Percentiles rank a stretch among this genome's conserved stretches.
Evolutionary conservation across 2,329 filamentous ascomycete genomes (phyloP).

Genomic region (Fusarium annulatum): DNA sequence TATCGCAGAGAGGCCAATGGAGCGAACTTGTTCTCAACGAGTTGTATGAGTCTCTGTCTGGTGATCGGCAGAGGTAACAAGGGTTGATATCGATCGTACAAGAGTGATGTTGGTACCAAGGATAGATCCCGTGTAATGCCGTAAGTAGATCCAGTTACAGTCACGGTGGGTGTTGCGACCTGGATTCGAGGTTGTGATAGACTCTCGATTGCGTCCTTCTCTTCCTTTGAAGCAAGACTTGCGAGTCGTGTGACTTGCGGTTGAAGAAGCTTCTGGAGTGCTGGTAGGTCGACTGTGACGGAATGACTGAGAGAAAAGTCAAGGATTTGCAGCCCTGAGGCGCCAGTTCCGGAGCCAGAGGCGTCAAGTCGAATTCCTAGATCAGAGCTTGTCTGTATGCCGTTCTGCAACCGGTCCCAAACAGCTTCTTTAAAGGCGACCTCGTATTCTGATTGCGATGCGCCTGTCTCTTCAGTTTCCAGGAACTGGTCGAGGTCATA

Average conservation of each 20-base stretch:
- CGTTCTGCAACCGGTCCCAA: slow-evolving; percentile 34
- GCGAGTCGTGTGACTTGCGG: slow-evolving; percentile 41
- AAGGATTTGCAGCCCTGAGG: slow-evolving; percentile 43
- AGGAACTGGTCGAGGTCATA: slow-evolving; percentile 53
- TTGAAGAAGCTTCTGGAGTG: slow-evolving; percentile 45
- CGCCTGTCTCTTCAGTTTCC: slow-evolving; percentile 34
- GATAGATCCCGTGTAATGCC: slow-evolving; percentile 48
- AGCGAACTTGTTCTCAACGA: slow-evolving; percentile 53
- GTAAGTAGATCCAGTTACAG: slow-evolving; percentile 54
- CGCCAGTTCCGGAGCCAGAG: slow-evolving; percentile 22
- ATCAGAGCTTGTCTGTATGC: slow-evolving; percentile 50
- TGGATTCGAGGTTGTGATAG: slow-evolving; percentile 31
- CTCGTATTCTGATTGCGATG: slow-evolving; percentile 29
- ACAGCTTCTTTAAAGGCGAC: slow-evolving; percentile 37
- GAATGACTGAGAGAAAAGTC: slow-evolving; percentile 56
- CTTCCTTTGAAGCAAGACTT: slow-evolving; percentile 29
- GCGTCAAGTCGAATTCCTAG: slow-evolving; percentile 53
- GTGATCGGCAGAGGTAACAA: slow-evolving; percentile 51
- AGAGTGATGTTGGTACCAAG: slow-evolving; percentile 47
- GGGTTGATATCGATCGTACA: slow-evolving; percentile 55
- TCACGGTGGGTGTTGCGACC: slow-evolving; percentile 49
- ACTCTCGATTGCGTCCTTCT: slow-evolving; percentile 14
- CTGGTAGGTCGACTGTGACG: slow-evolving; percentile 50
- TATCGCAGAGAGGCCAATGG: slow-evolving; percentile 53
- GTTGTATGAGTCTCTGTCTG: slow-evolving; percentile 50